A percentile compares a stretch with the other conserved stretches of the same genome.
Conservation (phyloP, 768 basidiomycete species). For the Lepiota venenata region DNA sequence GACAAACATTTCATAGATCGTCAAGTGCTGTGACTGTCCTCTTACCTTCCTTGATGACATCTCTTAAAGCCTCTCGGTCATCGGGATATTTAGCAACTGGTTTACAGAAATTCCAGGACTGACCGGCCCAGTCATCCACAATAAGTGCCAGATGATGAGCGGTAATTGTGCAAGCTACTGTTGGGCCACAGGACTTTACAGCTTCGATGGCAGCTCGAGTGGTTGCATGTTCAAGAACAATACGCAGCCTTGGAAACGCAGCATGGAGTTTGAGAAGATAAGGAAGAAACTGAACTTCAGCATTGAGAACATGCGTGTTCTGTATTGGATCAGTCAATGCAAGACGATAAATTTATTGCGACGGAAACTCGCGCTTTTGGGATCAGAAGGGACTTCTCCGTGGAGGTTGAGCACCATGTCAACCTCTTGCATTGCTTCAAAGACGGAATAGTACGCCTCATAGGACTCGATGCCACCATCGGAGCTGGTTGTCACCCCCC, state of each 20-base stretch:
- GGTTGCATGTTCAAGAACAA: constrained; percentile 97
- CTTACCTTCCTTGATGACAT: constrained; percentile 73
- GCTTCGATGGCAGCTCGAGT: constrained; percentile 87
- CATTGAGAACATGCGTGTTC: constrained; percentile 93
- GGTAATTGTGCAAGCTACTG: constrained; percentile 95
- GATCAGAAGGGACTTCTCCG: constrained; percentile 93
- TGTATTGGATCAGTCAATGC: constrained; percentile 21
- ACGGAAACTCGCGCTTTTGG: constrained; percentile 17
- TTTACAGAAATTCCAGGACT: constrained; percentile 96
- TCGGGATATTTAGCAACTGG: constrained; percentile 96
- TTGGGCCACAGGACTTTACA: constrained; percentile 73
- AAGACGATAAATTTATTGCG: constrained; percentile 37
- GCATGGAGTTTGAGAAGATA: constrained; percentile 80
- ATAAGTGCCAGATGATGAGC: constrained; percentile 93
- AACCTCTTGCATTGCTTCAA: constrained; percentile 89
- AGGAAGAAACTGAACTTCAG: constrained; percentile 85
- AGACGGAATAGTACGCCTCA: constrained; percentile 88
- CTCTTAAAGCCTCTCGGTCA: constrained; percentile 79
- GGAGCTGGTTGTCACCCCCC: constrained; percentile 97
- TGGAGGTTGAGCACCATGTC: constrained; percentile 96
- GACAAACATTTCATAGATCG: neutral
- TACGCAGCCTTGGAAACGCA: constrained; percentile 85
- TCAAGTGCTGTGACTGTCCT: neutral
- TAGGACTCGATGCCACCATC: constrained; percentile 97
- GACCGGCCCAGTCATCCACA: constrained; percentile 96